Percentiles rank a stretch among this genome's conserved stretches.
These are phyloP conservation scores for Ophiocordyceps camponoti-leonardi DNA, from an alignment of 2,329 filamentous ascomycete species.

Conservation along the genomic window DNA sequence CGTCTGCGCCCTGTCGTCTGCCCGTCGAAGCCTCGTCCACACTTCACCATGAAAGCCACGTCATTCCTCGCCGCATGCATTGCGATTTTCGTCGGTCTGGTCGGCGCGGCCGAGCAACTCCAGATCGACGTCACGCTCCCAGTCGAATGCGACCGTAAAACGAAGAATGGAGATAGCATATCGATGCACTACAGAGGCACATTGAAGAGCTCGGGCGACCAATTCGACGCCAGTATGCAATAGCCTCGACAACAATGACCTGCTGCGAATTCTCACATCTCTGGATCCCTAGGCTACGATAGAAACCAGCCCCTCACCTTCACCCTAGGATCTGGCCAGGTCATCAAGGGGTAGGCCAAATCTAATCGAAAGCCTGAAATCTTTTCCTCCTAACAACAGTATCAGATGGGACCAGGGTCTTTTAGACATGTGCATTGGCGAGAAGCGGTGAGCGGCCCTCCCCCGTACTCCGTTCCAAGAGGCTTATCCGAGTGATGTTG, in stretches of 20 bases:
- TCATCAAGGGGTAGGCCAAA: constrained; percentile 63
- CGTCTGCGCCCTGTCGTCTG: too few relatives aligned
- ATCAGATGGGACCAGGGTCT: constrained; percentile 76
- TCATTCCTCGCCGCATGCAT: constrained; percentile 32
- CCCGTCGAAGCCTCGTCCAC: too few relatives aligned
- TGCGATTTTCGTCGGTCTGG: constrained; percentile 29
- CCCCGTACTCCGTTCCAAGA: background rate
- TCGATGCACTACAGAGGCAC: constrained; percentile 82
- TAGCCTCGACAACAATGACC: background rate
- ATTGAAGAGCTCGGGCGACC: constrained; percentile 50
- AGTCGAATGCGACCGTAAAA: constrained; percentile 68
- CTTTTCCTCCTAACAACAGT: background rate
- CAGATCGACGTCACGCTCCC: constrained; percentile 60
- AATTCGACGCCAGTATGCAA: constrained; percentile 61
- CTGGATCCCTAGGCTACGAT: constrained; percentile 41
- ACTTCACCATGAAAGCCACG: constrained; percentile 26
- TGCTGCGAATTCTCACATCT: background rate
- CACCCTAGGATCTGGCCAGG: constrained; percentile 59
- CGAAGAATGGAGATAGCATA: constrained; percentile 58
- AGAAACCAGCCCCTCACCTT: constrained; percentile 63
- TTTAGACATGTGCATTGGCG: constrained; percentile 86
- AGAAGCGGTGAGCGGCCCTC: constrained; percentile 44
- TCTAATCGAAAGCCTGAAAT: too few relatives aligned
- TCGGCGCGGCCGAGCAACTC: constrained; percentile 40
- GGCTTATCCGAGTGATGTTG: background rate